A percentile compares a stretch with the other conserved stretches of the same genome.
phyloP scores from a whole-genome alignment of 208 protist genomes.

The Trypanosoma avium region DNA sequence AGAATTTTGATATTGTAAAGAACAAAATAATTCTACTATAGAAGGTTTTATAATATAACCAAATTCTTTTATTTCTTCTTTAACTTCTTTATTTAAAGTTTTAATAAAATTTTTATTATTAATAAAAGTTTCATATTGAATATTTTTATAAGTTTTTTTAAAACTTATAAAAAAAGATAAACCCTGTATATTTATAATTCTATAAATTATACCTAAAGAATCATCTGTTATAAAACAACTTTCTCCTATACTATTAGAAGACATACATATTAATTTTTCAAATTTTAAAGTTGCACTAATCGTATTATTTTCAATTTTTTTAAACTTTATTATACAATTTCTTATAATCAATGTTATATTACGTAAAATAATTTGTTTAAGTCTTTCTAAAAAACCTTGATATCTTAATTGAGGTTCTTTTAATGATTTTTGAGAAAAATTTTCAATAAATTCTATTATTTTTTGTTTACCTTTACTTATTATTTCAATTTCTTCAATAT shows the following conservation, averaged over 20 bases:
- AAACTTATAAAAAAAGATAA: slow-evolving; percentile 4
- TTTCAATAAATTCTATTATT: slow-evolving; percentile 14
- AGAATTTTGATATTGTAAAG: not conserved
- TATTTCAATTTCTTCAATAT: slow-evolving; percentile 12
- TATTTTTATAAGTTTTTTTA: not conserved
- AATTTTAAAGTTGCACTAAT: slow-evolving; percentile 1
- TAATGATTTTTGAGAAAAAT: not conserved
- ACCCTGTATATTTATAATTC: slow-evolving; percentile 6
- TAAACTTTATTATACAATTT: slow-evolving; percentile 34
- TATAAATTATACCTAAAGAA: slow-evolving; percentile 1
- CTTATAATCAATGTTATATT: slow-evolving; percentile 55
- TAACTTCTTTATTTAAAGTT: not conserved
- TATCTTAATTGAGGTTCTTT: not conserved
- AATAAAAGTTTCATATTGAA: not conserved
- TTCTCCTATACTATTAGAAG: not conserved
- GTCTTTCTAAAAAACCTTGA: slow-evolving; percentile 41
- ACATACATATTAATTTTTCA: not conserved
- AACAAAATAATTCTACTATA: not conserved
- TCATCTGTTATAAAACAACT: not conserved
- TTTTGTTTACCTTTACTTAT: slow-evolving; percentile 1
- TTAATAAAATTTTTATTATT: no score
- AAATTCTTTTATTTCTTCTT: not conserved
- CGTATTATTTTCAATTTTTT: not conserved
- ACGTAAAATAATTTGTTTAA: slow-evolving; percentile 61
- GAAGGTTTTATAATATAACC: slow-evolving; percentile 13